Conservation (phyloP, 345 rosid species). For the Gossypium thurberi region DNA sequence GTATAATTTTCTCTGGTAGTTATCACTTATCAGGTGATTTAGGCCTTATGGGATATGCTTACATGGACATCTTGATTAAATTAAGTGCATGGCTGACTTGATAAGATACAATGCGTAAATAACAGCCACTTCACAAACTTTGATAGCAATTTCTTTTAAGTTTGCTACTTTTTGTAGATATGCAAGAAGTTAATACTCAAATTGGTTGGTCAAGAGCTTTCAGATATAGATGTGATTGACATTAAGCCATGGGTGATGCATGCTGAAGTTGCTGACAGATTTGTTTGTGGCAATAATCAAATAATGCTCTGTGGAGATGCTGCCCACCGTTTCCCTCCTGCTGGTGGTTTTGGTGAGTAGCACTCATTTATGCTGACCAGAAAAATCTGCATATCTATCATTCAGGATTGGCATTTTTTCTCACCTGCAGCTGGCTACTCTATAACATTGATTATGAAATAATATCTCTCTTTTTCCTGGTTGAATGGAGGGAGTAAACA, state of each 20-base stretch:
- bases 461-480: neutral
- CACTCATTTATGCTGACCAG: neutral
- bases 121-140: slow-evolving; percentile 2
- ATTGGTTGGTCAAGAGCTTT: slow-evolving; percentile 81
- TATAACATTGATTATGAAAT: neutral
- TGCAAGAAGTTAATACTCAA: slow-evolving; percentile 70
- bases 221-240: slow-evolving; percentile 66
- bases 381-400: neutral
- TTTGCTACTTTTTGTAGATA: slow-evolving; percentile 54
- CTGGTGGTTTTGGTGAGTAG: slow-evolving; percentile 94
- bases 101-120: slow-evolving; percentile 6
- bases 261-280: slow-evolving; percentile 94
- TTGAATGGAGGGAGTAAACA: neutral
- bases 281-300: slow-evolving; percentile 45
- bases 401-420: neutral
- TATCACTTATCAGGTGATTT: neutral
- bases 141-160: slow-evolving; percentile 29
- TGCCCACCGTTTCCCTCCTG: slow-evolving; percentile 92
- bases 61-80: neutral
- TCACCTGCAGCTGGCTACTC: neutral
- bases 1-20: neutral
- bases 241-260: slow-evolving; percentile 98
- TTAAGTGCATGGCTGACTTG: neutral
- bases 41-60: neutral
- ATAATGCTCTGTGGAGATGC: slow-evolving; percentile 91